phyloP scores from a whole-genome alignment of 2,329 filamentous ascomycete species.

The Colletotrichum sp. region DNA sequence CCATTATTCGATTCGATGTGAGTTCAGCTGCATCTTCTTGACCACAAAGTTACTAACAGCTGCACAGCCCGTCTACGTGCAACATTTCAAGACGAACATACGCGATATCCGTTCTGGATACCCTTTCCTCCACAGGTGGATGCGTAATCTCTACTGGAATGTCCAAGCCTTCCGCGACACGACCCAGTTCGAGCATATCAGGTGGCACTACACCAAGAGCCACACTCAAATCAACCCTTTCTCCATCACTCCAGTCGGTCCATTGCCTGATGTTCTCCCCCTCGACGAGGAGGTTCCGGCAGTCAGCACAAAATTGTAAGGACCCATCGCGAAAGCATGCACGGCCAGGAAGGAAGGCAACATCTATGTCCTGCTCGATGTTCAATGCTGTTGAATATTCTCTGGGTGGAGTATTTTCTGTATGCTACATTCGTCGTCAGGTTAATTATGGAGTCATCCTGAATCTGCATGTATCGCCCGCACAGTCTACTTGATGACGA shows the following conservation, averaged over 20 bases:
- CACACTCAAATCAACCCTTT: slow-evolving; percentile 71
- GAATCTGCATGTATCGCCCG: background rate
- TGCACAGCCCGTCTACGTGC: slow-evolving; percentile 72
- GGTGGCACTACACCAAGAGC: slow-evolving; percentile 71
- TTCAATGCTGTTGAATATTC: background rate
- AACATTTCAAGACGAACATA: slow-evolving; percentile 89
- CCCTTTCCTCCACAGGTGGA: slow-evolving; percentile 80
- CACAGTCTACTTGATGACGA: background rate
- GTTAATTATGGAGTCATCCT: background rate
- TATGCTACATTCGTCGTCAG: background rate
- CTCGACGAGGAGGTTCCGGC: slow-evolving; percentile 79
- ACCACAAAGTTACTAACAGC: background rate
- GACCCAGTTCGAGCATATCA: slow-evolving; percentile 95
- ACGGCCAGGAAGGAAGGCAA: background rate
- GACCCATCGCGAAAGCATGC: background rate
- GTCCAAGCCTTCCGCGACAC: slow-evolving; percentile 78
- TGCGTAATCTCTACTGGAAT: slow-evolving; percentile 86
- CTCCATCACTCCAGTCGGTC: slow-evolving; percentile 84
- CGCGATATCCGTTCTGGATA: slow-evolving; percentile 85
- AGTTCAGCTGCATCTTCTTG: slow-evolving; percentile 21
- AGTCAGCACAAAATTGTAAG: slow-evolving; percentile 32
- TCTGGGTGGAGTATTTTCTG: background rate
- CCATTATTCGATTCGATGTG: slow-evolving; percentile 74
- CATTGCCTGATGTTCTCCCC: slow-evolving; percentile 80
- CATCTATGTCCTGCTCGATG: background rate